Percentiles rank a stretch among this genome's conserved stretches.
phyloP scores from a whole-genome alignment of 1,139 yeast genomes.

The Yamadazyma mexicana region DNA sequence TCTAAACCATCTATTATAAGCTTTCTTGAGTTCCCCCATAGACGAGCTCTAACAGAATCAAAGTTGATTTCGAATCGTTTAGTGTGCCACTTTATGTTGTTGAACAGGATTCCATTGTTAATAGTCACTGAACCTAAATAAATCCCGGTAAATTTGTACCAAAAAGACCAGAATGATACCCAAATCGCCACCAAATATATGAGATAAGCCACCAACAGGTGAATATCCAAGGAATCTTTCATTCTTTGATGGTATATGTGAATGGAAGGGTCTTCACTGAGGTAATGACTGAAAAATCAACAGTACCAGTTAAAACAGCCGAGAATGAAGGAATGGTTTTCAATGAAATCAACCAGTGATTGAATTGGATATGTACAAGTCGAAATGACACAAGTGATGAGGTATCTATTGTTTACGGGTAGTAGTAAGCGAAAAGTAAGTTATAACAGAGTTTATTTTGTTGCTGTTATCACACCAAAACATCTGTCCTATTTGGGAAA shows the following conservation, averaged over 20 bases:
- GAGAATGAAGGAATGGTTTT: no score
- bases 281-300: no score
- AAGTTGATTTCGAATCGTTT: slow-evolving; percentile 17
- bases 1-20: slow-evolving; percentile 30
- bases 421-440: background rate
- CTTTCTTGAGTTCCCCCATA: slow-evolving; percentile 43
- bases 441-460: background rate
- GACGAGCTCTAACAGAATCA: slow-evolving; percentile 30
- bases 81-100: slow-evolving; percentile 25
- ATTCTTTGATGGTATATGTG: no score
- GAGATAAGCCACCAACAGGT: slow-evolving; percentile 7
- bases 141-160: slow-evolving; percentile 33
- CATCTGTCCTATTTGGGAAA: background rate
- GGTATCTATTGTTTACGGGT: no score
- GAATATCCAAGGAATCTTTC: no score
- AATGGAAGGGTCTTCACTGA: no score
- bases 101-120: slow-evolving; percentile 43
- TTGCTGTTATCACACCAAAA: background rate
- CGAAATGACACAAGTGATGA: no score
- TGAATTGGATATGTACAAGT: no score
- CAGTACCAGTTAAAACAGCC: no score
- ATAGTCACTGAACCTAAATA: slow-evolving; percentile 33
- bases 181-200: slow-evolving; percentile 15
- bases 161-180: slow-evolving; percentile 28
- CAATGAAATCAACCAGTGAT: no score